These are phyloP conservation scores for Gilbertella persicaria DNA, from an alignment of 371 early-diverging fungal genomes.

Conservation along the genomic window DNA sequence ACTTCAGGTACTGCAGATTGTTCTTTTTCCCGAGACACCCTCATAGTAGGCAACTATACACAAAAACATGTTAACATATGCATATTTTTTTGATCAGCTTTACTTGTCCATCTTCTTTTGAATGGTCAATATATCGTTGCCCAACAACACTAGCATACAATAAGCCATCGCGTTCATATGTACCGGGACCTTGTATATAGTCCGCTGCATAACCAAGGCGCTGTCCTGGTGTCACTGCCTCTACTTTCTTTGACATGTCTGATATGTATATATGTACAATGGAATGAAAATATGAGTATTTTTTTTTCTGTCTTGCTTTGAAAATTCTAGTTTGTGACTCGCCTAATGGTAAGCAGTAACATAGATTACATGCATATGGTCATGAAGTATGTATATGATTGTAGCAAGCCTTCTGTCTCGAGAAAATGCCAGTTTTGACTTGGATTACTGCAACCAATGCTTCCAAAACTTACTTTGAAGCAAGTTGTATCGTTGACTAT, in stretches of 20 bases:
- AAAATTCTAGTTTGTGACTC: too few species aligned
- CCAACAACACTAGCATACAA: constrained; percentile 86
- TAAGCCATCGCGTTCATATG: constrained; percentile 76
- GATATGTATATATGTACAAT: background rate
- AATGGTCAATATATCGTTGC: constrained; percentile 40
- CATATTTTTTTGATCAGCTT: constrained; percentile 25
- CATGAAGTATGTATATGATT: too few species aligned
- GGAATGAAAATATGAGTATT: too few species aligned
- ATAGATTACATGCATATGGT: too few species aligned
- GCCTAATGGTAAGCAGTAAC: too few species aligned
- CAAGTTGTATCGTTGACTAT: too few species aligned
- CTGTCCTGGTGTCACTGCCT: constrained; percentile 79
- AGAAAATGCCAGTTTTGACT: too few species aligned
- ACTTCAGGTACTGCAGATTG: constrained; percentile 84
- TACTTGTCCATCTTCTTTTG: constrained; percentile 23
- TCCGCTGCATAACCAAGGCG: constrained; percentile 78
- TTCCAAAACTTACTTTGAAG: too few species aligned
- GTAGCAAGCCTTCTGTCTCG: too few species aligned
- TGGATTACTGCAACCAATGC: too few species aligned
- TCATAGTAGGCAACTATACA: constrained; percentile 54
- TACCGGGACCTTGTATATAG: constrained; percentile 73
- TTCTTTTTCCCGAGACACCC: constrained; percentile 69
- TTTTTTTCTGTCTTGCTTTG: too few species aligned
- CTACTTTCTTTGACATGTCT: constrained; percentile 20
- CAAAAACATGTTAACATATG: background rate